Base-by-base conservation (phyloP, 1,284 basidiomycete genomes). In the Rhodotorula sp. region DNA sequence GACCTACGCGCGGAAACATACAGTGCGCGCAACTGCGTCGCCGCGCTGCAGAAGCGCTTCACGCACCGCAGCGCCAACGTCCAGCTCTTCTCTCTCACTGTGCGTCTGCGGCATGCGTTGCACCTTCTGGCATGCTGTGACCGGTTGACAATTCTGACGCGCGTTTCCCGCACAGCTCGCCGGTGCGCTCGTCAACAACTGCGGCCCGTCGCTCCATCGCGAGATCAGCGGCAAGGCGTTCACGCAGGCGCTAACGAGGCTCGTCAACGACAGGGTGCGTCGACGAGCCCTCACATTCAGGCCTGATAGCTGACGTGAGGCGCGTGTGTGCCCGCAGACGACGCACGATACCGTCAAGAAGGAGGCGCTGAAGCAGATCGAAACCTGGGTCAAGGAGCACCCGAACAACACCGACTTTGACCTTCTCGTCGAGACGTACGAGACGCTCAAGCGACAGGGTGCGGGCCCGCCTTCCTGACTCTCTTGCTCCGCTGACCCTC, bases 21-120 rank as follows among this genome's bases (percentile, higher is more conserved):
- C 82, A 97, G 95, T 29, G 92, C 96, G 15, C 89, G 91, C 66
- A 89, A 91, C 79, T 93, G 93, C 71, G 86, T 97, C 71, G 89
- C 88, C 12, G 87, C 95, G 0, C 82, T 97, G 61, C 86, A 95
- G 80, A 97, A 96, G 83, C 91, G 96, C 10, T 86, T 99, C 1
- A 86, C 90, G 25, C 95, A 99, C 82, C 89, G 96, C 50, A 97
- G 91, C 81, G 91, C 96, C 25, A 99, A 97, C 79, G 97, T 99
- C 1, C 97, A 99, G 82, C 86, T 98, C 1, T 97, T 96, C 80
- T 88, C 94, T 17, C 87, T 99, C n/a, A 86, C 85, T 71, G 83
- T 84, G 65, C 75, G 82, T 70, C 25, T 12, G 5, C 41, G 7
- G 39, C 15, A 29, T 37, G 29, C 46, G 29, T 21, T 29, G 22